Conservation (phyloP, 2,329 filamentous ascomycete genomes). For the Pezizomycotina sp. region DNA sequence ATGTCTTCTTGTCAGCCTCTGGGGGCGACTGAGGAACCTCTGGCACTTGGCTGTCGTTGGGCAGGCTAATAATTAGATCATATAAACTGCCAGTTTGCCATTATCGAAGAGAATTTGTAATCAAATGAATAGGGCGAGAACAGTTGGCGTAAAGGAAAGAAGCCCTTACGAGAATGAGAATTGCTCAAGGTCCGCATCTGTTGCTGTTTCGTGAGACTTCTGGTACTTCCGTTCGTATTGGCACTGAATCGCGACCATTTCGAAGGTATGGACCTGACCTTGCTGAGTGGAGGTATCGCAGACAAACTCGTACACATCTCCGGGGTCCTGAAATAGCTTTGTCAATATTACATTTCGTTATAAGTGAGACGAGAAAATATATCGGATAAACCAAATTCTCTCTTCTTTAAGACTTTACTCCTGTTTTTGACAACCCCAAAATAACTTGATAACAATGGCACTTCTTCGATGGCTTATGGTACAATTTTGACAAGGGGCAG, state of each 20-base stretch:
- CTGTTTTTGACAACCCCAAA: too few relatives aligned
- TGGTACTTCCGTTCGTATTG: slow-evolving; percentile 96
- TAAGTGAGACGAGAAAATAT: too few relatives aligned
- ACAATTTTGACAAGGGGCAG: not conserved
- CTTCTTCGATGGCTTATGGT: too few relatives aligned
- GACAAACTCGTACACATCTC: slow-evolving; percentile 95
- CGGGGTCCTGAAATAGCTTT: slow-evolving; percentile 42
- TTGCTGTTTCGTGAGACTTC: slow-evolving; percentile 61
- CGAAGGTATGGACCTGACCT: slow-evolving; percentile 61
- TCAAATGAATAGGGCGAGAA: too few relatives aligned
- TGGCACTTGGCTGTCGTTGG: too few relatives aligned
- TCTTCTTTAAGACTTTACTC: too few relatives aligned
- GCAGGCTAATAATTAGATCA: too few relatives aligned
- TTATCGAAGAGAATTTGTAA: too few relatives aligned
- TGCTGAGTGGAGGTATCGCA: slow-evolving; percentile 60
- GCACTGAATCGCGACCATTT: slow-evolving; percentile 70
- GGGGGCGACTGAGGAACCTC: too few relatives aligned
- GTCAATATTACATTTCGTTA: not conserved
- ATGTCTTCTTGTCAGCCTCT: not conserved
- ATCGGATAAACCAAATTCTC: too few relatives aligned
- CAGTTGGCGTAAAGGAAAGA: not conserved
- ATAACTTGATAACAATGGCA: too few relatives aligned
- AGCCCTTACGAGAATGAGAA: slow-evolving; percentile 48
- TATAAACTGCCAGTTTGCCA: too few relatives aligned
- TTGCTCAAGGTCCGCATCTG: slow-evolving; percentile 60